phyloP scores from a whole-genome alignment of 2,329 filamentous ascomycete genomes.

The Paracoccidioides lutzii region DNA sequence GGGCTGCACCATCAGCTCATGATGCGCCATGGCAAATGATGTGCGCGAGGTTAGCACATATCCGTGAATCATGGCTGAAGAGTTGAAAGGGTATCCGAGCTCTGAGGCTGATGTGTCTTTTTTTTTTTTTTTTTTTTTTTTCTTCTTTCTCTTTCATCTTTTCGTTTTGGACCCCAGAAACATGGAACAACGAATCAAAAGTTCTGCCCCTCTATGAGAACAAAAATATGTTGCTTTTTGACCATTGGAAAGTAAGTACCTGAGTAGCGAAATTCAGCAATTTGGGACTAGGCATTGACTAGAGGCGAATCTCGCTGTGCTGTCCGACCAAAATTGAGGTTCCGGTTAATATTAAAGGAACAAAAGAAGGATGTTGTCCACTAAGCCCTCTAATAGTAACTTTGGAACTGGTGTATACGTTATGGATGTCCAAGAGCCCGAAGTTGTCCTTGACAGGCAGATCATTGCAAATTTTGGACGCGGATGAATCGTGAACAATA shows the following conservation, averaged over 20 bases:
- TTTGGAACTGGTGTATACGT: neutral
- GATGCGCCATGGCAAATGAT: no score
- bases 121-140: neutral
- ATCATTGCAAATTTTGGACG: neutral
- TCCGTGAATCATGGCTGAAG: neutral
- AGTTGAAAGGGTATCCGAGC: no score
- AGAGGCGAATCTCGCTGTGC: neutral
- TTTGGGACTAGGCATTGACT: neutral
- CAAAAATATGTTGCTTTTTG: neutral
- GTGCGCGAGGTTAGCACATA: no score
- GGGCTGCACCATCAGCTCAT: no score
- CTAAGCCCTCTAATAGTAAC: neutral
- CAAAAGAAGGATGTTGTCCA: neutral
- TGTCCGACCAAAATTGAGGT: neutral
- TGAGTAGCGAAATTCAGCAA: neutral
- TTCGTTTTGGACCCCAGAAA: neutral
- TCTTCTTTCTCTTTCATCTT: neutral
- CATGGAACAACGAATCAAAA: neutral
- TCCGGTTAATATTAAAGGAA: neutral
- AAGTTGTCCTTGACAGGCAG: neutral
- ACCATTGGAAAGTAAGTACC: neutral
- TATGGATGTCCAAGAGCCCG: neutral
- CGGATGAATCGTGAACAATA: neutral
- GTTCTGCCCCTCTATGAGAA: neutral
- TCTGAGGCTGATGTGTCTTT: neutral